Base-by-base conservation (phyloP, 2,329 filamentous ascomycete species). In the Zopfia rhizophila region DNA sequence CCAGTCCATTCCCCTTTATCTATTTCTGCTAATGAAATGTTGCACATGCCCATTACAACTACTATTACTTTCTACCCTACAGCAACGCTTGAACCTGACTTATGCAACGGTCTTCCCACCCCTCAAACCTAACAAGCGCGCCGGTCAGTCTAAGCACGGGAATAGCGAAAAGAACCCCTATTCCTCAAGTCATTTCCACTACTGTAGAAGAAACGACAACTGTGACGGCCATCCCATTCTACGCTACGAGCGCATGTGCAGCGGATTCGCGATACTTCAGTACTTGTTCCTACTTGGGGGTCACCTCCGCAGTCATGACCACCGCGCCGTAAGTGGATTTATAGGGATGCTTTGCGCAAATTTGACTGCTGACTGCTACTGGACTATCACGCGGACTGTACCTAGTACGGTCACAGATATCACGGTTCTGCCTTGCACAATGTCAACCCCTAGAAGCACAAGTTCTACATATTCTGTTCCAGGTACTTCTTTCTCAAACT, bases 281-380 rank as follows among this genome's bases (percentile, higher is more conserved):
- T 29, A 63, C 58, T 2, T 70, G 67, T 37, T 41, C 38, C 7
- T 70, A 66, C 36, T 48, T 59, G 21, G 54, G 53, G 2, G 43
- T 69, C 11, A 53, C 51, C 3, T 13, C 52, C 12, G 54, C 40
- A 10, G 31, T 31, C 1, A 25, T 61, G 7, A 60, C 59, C 12
- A 44, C 40, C 53, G 56, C 28, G 42, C 53, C 7, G 67, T 69
- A 55, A 51, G 61, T 50, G 13, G 27, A 11, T 21, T 17, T 13
- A 14, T 14, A 14, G 14, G 2, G 5, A n/a, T 25, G n/a, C 18
- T 6, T 10, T 14, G 13, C 17, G n/a, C 19, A 16, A 18, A 3
- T 16, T 7, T 7, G 5, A 5, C 3, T 5, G 3, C 11, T 18
- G 12, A 38, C 8, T n/a, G n/a, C n/a, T n/a, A n/a, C n/a, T n/a